Conservation (phyloP, 495 filamentous ascomycete genomes). For the Amorphotheca resinae region DNA sequence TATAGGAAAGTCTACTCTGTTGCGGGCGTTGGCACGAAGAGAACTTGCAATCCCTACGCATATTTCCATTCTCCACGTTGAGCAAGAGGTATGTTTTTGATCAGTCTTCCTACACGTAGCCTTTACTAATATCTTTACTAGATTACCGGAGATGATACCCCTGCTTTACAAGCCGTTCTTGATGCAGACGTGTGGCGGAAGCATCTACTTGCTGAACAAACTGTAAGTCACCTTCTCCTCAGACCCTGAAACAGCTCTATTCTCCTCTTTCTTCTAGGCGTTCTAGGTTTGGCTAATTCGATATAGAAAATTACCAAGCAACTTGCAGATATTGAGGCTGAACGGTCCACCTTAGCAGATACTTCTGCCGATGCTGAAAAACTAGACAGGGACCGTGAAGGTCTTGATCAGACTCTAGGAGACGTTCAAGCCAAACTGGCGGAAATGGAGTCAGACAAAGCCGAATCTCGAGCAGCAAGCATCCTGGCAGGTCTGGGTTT, state of each 20-base stretch:
- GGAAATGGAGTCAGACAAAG: constrained; percentile 99
- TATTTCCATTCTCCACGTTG: constrained; percentile 97
- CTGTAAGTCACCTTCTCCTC: constrained; percentile 35
- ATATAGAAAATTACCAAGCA: constrained; percentile 68
- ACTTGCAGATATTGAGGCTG: constrained; percentile 66
- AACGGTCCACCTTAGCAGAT: constrained; percentile 69
- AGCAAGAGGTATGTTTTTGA: constrained; percentile 66
- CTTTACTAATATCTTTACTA: constrained; percentile 23
- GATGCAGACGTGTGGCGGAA: constrained; percentile 99
- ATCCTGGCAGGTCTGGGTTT: constrained; percentile 97
- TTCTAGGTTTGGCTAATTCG: neutral
- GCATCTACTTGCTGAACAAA: constrained; percentile 81
- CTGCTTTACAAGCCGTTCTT: constrained; percentile 87
- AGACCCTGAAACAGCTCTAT: too few relatives aligned
- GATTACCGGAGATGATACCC: constrained; percentile 93
- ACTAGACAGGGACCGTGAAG: constrained; percentile 78
- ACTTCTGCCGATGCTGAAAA: constrained; percentile 74
- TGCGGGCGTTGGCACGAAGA: constrained; percentile 83
- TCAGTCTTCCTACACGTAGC: neutral
- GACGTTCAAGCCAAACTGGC: constrained; percentile 88
- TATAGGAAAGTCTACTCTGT: constrained; percentile 95
- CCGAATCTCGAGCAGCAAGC: constrained; percentile 85
- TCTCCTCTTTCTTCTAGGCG: too few relatives aligned
- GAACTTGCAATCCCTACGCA: constrained; percentile 90
- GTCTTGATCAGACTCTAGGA: constrained; percentile 72